A percentile compares a stretch with the other conserved stretches of the same genome.
Conservation (phyloP, 2,329 filamentous ascomycete genomes). For the Trichoderma koningii region DNA sequence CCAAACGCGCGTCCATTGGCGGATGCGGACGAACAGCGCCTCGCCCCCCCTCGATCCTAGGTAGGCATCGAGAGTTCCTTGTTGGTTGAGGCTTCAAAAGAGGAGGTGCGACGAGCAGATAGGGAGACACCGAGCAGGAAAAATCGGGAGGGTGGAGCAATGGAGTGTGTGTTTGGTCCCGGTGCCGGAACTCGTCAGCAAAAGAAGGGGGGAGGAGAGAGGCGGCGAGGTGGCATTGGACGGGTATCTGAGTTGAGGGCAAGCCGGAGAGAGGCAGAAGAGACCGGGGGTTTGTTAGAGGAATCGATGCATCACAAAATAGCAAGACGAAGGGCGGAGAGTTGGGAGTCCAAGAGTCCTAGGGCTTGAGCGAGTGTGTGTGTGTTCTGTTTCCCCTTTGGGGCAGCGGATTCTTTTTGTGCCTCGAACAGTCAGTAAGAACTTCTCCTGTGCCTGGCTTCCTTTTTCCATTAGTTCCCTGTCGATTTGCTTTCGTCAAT, state of each 20-base stretch:
- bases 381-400: background rate
- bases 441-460: background rate
- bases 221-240: background rate
- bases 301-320: slow-evolving; percentile 3
- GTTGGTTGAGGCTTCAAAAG: background rate
- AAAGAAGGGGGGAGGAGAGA: background rate
- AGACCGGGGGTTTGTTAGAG: background rate
- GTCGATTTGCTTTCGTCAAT: background rate
- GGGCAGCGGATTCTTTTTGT: no score
- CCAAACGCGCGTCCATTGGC: background rate
- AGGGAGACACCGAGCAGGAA: background rate
- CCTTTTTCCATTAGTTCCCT: background rate
- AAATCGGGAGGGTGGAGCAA: background rate
- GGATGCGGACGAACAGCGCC: background rate
- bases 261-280: background rate
- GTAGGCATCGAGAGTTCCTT: background rate
- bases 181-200: slow-evolving; percentile 8
- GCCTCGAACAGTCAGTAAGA: no score
- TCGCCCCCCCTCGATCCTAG: background rate
- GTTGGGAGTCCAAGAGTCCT: no score
- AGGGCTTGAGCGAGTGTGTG: background rate
- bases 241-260: slow-evolving; percentile 2
- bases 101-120: background rate
- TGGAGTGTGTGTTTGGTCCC: background rate
- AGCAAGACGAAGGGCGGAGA: no score